Evolutionary conservation across 2,329 filamentous ascomycete genomes (phyloP).

Genomic region (Penicillium sp.): DNA sequence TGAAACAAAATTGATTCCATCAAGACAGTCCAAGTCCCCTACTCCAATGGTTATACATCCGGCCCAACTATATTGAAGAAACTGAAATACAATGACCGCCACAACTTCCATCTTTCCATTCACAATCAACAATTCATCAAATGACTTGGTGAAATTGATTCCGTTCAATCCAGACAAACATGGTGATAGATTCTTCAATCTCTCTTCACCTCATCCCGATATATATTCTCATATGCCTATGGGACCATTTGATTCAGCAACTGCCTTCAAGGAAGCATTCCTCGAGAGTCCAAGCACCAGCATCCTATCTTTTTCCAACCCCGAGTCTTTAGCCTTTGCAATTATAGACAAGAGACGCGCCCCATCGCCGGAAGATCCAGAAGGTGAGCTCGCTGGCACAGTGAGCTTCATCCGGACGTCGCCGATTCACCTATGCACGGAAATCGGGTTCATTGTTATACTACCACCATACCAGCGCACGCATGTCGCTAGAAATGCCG

Average conservation of each 20-base stretch:
- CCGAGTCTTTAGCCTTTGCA: constrained; percentile 16
- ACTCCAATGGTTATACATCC: neutral
- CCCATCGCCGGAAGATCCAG: constrained; percentile 12
- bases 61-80: neutral
- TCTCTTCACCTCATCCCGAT: constrained; percentile 10
- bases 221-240: constrained; percentile 17
- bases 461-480: constrained; percentile 19
- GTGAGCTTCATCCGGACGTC: constrained; percentile 17
- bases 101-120: constrained; percentile 9
- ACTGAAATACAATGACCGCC: constrained; percentile 2
- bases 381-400: constrained; percentile 18
- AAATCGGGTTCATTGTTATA: constrained; percentile 20
- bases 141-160: constrained; percentile 20
- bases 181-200: constrained; percentile 10
- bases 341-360: constrained; percentile 19
- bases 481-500: constrained; percentile 15
- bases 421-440: constrained; percentile 5
- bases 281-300: neutral
- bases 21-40: neutral
- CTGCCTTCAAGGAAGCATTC: constrained; percentile 11
- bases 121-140: constrained; percentile 5
- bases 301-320: constrained; percentile 18
- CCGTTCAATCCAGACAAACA: constrained; percentile 19
- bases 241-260: constrained; percentile 2
- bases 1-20: neutral